These are phyloP conservation scores for Solanum raphanifolium DNA, from an alignment of 257 asterid genomes.

Conservation along the genomic window DNA sequence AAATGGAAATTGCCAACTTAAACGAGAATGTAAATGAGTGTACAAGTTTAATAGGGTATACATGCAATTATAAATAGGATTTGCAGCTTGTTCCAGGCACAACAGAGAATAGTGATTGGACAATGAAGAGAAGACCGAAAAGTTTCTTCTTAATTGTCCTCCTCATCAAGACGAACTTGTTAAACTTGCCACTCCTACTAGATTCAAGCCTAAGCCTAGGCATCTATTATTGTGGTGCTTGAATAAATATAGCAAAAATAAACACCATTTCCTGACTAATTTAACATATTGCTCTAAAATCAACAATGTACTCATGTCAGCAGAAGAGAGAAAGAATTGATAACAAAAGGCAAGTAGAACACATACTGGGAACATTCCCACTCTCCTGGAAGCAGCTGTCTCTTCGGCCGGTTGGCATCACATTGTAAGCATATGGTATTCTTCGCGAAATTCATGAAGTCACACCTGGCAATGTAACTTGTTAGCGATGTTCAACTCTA, in stretches of 20 bases:
- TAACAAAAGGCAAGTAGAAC: neutral
- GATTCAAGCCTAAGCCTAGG: neutral
- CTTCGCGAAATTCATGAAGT: conserved; percentile 94
- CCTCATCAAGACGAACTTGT: neutral
- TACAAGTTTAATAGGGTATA: neutral
- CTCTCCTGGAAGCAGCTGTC: conserved; percentile 98
- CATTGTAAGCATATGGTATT: conserved; percentile 83
- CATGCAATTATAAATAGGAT: neutral
- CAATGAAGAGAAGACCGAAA: neutral
- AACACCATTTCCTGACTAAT: neutral
- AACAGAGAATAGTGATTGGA: neutral
- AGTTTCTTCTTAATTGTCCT: neutral
- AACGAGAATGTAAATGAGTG: neutral
- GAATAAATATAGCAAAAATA: neutral
- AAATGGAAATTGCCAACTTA: neutral
- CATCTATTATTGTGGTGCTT: neutral
- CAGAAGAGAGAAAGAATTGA: neutral
- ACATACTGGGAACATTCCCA: conserved; percentile 97
- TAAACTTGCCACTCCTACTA: neutral
- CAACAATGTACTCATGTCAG: neutral
- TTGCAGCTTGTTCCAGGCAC: neutral
- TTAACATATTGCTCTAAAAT: neutral
- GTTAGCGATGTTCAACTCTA: neutral
- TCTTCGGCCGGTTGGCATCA: conserved; percentile 95
- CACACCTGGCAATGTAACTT: conserved; percentile 53